Evolutionary conservation across 306 rosid genomes (phyloP).

Genomic region (Vicia faba): DNA sequence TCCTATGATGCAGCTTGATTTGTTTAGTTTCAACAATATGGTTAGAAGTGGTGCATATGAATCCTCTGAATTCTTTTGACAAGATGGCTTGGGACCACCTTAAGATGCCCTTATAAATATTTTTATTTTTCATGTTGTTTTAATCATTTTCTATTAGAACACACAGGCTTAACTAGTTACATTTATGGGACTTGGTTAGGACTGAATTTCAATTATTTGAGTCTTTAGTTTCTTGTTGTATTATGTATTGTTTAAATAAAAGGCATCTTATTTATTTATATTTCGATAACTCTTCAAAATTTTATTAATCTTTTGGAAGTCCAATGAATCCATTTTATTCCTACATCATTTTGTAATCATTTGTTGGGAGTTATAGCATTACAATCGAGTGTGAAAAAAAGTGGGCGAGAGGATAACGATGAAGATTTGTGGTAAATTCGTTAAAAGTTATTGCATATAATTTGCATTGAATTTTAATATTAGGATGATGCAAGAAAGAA

Average conservation of each 20-base stretch:
- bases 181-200: neutral
- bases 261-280: slow-evolving; percentile 18
- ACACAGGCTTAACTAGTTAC: neutral
- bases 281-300: neutral
- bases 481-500: neutral
- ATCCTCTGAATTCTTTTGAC: slow-evolving; percentile 13
- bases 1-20: slow-evolving; percentile 5
- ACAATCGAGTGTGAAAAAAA: neutral
- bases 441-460: neutral
- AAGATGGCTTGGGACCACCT: neutral
- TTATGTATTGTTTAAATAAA: neutral
- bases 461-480: neutral
- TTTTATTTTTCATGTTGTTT: neutral
- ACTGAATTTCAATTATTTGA: neutral
- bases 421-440: too few relatives aligned
- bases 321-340: neutral
- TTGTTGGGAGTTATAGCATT: neutral
- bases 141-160: neutral
- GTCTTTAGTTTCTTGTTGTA: too few relatives aligned
- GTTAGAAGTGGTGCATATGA: neutral
- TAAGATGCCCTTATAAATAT: slow-evolving; percentile 10
- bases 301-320: neutral
- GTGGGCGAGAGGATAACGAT: neutral
- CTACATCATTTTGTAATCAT: neutral
- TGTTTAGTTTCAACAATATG: slow-evolving; percentile 25